Evolutionary conservation across 192 early-diverging fungal genomes (phyloP), one percentile per base, ranked within the genome.

Genomic region (Coemansia reversa): DNA sequence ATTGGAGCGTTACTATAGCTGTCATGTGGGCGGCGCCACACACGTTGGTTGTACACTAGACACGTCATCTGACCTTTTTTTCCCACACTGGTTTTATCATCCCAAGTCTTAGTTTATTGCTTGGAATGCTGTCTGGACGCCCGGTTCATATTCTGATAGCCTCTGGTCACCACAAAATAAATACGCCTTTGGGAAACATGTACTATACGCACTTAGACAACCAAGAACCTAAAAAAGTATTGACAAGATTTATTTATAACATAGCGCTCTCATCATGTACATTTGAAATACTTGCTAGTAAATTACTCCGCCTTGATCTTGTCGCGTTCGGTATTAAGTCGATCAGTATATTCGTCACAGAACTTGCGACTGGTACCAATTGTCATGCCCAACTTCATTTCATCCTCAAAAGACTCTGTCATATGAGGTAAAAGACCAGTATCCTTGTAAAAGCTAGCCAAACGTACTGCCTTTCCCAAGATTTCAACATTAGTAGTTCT

Each of bases 351-450:
- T 62, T 74, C 67, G 12, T 62, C 55, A 19, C 58, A 60, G 63
- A 79, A 79, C 61, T 59, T 28, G 27, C 23, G 18, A 32, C 65
- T 74, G 33, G 68, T 62, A 3, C 71, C 76, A 45, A 79, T 47
- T 7, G 76, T 67, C 71, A 69, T 66, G 18, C 76, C 67, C 56
- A 79, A 68, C 65, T 57, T 49, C 61, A 79, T 53, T 30, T 79
- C 76, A 18, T 58, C 51, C 27, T 50, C 68, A 29, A 74, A 67
- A 33, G 65, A 65, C 60, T 70, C 67, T 7, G 48, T 33, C 68
- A 73, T 23, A 30, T 56, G 59, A 6, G 58, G 29, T 30, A 66
- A 39, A 27, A 74, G 58, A 7, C 67, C 71, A 32, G 76, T 67
- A 53, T 58, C 53, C 12, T 32, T 53, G 27, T 65, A 79, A 20